Conservation (phyloP, 2,329 filamentous ascomycete species). For the Colletotrichum eleusines region DNA sequence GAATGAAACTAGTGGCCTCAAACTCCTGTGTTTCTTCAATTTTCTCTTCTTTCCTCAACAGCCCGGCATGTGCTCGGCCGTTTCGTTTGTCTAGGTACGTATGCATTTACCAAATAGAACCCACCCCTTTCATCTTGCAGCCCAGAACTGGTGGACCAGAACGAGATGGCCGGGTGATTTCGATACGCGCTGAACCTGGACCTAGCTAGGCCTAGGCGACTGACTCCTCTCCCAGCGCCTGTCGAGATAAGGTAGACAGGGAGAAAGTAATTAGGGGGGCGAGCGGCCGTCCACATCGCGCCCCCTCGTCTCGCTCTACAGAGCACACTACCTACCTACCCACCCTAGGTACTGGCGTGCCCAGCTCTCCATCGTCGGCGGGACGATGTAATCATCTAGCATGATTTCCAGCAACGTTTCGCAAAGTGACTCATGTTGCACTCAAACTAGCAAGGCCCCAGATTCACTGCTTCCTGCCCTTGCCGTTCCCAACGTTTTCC, state of each 20-base stretch:
- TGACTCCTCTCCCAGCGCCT: background rate
- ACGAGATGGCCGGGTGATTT: conserved; percentile 40
- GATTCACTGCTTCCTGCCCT: background rate
- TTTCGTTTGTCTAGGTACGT: background rate
- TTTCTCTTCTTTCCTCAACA: background rate
- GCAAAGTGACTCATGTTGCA: conserved; percentile 17
- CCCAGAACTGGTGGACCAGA: conserved; percentile 19
- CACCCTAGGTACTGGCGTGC: background rate
- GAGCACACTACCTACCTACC: background rate
- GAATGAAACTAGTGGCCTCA: background rate
- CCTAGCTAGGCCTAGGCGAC: conserved; percentile 15
- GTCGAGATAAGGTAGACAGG: conserved; percentile 31
- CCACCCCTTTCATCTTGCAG: background rate
- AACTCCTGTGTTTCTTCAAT: background rate
- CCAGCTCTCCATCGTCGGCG: conserved; percentile 1
- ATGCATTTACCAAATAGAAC: conserved; percentile 16
- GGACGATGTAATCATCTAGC: conserved; percentile 11
- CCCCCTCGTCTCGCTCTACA: background rate
- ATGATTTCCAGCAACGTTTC: background rate
- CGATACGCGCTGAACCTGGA: conserved; percentile 37
- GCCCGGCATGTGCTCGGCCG: background rate
- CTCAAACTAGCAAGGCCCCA: conserved; percentile 1
- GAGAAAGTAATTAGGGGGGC: conserved; percentile 19
- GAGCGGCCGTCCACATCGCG: conserved; percentile 4
- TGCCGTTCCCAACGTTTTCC: conserved; percentile 22